phyloP scores from a whole-genome alignment of 192 early-diverging fungal species.

The Cetraspora pellucida region DNA sequence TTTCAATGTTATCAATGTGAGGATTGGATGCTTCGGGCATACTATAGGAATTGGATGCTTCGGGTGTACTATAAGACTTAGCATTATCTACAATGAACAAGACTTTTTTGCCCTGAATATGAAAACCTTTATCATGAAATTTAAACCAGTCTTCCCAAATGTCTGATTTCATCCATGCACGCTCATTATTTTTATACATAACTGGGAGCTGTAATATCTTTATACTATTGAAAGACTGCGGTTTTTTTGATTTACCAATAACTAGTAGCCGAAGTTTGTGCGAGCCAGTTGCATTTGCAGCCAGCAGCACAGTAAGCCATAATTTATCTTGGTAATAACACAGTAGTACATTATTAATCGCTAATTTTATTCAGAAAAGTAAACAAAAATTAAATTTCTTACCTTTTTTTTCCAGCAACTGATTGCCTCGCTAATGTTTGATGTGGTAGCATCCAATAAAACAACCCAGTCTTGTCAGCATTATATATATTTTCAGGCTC shows the following conservation, averaged over 20 bases:
- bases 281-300: background rate
- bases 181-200: conserved; percentile 10
- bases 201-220: background rate
- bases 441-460: background rate
- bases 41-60: background rate
- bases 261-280: background rate
- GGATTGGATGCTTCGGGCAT: too few species aligned
- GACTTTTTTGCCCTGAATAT: background rate
- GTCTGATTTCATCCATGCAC: background rate
- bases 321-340: background rate
- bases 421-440: background rate
- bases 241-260: conserved; percentile 2
- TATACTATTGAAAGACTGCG: background rate
- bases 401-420: background rate
- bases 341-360: too few species aligned
- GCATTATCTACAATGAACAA: background rate
- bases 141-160: background rate
- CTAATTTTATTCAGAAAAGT: too few species aligned
- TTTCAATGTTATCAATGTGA: too few species aligned
- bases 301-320: background rate
- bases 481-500: background rate
- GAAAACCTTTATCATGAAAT: background rate
- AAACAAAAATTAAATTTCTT: too few species aligned
- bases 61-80: background rate
- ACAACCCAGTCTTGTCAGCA: background rate